phyloP scores from a whole-genome alignment of 1,284 basidiomycete genomes.

The Leccinum angustisporum region DNA sequence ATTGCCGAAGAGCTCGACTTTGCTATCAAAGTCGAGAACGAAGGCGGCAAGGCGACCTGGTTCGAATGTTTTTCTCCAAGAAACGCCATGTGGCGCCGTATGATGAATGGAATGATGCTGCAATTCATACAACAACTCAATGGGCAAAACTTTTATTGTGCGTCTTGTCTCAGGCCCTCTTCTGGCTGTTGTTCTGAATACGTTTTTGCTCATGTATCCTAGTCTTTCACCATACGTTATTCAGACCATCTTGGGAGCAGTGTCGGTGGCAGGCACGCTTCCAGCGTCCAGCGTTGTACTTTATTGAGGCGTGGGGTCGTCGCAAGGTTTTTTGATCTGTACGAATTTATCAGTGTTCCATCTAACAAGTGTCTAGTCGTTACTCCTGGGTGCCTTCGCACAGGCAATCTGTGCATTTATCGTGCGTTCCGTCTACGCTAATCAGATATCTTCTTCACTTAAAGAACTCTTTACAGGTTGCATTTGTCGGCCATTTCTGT shows the following conservation, averaged over 20 bases:
- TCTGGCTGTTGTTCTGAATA: neutral
- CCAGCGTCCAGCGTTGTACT: slow-evolving; percentile 63
- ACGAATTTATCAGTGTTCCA: neutral
- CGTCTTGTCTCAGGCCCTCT: slow-evolving; percentile 18
- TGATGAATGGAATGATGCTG: slow-evolving; percentile 76
- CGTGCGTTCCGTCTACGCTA: slow-evolving; percentile 35
- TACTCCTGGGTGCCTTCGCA: slow-evolving; percentile 64
- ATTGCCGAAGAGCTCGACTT: slow-evolving; percentile 66
- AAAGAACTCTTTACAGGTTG: slow-evolving; percentile 43
- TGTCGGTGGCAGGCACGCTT: slow-evolving; percentile 65
- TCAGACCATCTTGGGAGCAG: slow-evolving; percentile 68
- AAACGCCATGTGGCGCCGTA: slow-evolving; percentile 71
- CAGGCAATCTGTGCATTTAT: slow-evolving; percentile 66
- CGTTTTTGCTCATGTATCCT: neutral
- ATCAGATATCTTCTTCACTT: slow-evolving; percentile 3
- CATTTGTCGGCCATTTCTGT: slow-evolving; percentile 68
- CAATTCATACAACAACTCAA: slow-evolving; percentile 82
- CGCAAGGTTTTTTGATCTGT: slow-evolving; percentile 42
- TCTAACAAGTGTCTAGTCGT: slow-evolving; percentile 40
- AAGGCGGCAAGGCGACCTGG: slow-evolving; percentile 79
- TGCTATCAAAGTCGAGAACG: slow-evolving; percentile 68
- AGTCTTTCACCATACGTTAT: slow-evolving; percentile 71
- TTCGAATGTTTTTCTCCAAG: slow-evolving; percentile 72
- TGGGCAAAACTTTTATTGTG: slow-evolving; percentile 75
- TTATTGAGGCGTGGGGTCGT: slow-evolving; percentile 68